phyloP scores from a whole-genome alignment of 1,284 basidiomycete species.

The Cutaneotrichosporon mucoides region DNA sequence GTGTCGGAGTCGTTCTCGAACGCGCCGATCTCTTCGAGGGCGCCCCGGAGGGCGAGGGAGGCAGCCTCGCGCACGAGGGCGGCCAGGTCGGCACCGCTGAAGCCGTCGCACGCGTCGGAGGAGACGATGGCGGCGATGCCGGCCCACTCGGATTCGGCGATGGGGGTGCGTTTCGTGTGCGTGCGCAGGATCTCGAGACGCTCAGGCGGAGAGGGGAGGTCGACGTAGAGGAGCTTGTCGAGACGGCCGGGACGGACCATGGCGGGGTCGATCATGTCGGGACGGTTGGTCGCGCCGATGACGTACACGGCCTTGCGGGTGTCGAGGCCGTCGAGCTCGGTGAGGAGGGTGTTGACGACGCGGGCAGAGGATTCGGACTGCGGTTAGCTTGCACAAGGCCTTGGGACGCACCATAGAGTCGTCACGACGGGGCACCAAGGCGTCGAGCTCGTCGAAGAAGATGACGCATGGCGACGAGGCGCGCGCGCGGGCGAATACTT shows the following conservation, averaged over 20 bases:
- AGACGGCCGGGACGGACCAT: slow-evolving; percentile 95
- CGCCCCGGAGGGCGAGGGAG: slow-evolving; percentile 70
- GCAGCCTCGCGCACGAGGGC: slow-evolving; percentile 86
- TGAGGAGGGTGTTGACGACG: slow-evolving; percentile 96
- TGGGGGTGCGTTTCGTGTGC: slow-evolving; percentile 65
- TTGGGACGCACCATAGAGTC: slow-evolving; percentile 69
- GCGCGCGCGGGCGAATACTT: slow-evolving; percentile 96
- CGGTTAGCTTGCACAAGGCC: not conserved
- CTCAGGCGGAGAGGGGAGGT: slow-evolving; percentile 73
- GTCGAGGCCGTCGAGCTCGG: slow-evolving; percentile 92
- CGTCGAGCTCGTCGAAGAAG: slow-evolving; percentile 99
- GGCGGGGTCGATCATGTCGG: slow-evolving; percentile 97
- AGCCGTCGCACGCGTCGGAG: slow-evolving; percentile 66
- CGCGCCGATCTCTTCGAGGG: slow-evolving; percentile 61
- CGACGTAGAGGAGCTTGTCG: slow-evolving; percentile 95
- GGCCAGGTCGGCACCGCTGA: slow-evolving; percentile 84
- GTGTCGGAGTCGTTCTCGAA: slow-evolving; percentile 53
- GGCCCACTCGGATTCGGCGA: slow-evolving; percentile 52
- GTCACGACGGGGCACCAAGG: slow-evolving; percentile 87
- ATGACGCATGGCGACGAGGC: slow-evolving; percentile 96
- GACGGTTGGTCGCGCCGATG: slow-evolving; percentile 93
- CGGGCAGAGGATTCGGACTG: slow-evolving; percentile 92
- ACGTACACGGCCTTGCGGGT: slow-evolving; percentile 88
- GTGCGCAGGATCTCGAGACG: slow-evolving; percentile 82
- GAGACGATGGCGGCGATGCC: slow-evolving; percentile 39